phyloP scores from a whole-genome alignment of 2,329 filamentous ascomycete genomes.

The Paraphoma sp. region DNA sequence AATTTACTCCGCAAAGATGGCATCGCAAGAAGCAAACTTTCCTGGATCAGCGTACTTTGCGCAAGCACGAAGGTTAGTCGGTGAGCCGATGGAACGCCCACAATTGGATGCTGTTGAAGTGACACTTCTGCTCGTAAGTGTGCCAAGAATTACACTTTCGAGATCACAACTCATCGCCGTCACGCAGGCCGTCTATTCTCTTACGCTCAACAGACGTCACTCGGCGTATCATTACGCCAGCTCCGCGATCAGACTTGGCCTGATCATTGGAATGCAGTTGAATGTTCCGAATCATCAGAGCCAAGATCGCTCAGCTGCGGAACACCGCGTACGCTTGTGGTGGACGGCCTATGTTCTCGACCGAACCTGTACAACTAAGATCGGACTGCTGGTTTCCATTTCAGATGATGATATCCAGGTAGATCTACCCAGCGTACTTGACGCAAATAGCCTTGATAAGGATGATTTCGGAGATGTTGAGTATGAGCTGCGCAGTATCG shows the following conservation, averaged over 20 bases:
- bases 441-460: slow-evolving; percentile 14
- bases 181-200: slow-evolving; percentile 53
- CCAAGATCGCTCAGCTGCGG: slow-evolving; percentile 41
- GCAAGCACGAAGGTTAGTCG: slow-evolving; percentile 48
- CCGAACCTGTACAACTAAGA: slow-evolving; percentile 43
- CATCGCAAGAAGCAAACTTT: slow-evolving; percentile 42
- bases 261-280: slow-evolving; percentile 55
- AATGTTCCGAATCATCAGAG: slow-evolving; percentile 51
- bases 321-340: slow-evolving; percentile 44
- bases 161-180: background rate
- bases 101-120: slow-evolving; percentile 54
- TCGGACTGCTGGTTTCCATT: slow-evolving; percentile 41
- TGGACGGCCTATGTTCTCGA: slow-evolving; percentile 46
- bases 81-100: slow-evolving; percentile 52
- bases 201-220: slow-evolving; percentile 54
- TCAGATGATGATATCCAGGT: slow-evolving; percentile 49
- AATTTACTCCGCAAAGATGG: slow-evolving; percentile 53
- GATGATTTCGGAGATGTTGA: background rate
- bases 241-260: slow-evolving; percentile 52
- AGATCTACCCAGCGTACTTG: slow-evolving; percentile 45
- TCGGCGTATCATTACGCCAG: slow-evolving; percentile 54
- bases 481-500: background rate
- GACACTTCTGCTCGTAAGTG: slow-evolving; percentile 53
- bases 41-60: slow-evolving; percentile 56
- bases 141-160: background rate